Percentiles rank a stretch among this genome's conserved stretches.
phyloP scores from a whole-genome alignment of 169 alveolate genomes.

The Babesia divergens region DNA sequence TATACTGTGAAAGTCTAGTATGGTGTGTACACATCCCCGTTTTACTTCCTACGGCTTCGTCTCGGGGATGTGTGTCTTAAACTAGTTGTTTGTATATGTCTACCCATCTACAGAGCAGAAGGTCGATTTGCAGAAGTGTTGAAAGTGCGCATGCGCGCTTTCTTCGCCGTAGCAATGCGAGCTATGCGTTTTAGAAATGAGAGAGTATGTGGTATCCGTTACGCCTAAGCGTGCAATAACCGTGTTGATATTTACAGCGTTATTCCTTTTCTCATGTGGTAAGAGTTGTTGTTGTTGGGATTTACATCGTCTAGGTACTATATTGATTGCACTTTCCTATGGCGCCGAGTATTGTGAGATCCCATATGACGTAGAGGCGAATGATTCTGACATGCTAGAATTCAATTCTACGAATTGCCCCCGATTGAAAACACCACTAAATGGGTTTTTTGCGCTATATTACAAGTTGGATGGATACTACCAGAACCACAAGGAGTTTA shows the following conservation, averaged over 20 bases:
- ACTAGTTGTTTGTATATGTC: too few relatives aligned
- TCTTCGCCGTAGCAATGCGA: background rate
- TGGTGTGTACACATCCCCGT: too few relatives aligned
- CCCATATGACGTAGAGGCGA: constrained; percentile 5
- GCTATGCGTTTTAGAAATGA: background rate
- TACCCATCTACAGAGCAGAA: too few relatives aligned
- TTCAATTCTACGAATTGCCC: constrained; percentile 37
- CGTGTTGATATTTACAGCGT: background rate
- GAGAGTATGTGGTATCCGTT: background rate
- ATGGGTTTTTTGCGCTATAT: constrained; percentile 46
- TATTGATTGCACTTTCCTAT: constrained; percentile 36
- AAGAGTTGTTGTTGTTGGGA: background rate
- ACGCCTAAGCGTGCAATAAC: constrained; percentile 23
- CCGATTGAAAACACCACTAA: constrained; percentile 46
- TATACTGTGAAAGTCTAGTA: too few relatives aligned
- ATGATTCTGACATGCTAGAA: background rate
- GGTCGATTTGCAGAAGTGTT: too few relatives aligned
- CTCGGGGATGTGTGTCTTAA: too few relatives aligned
- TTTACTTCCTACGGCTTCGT: too few relatives aligned
- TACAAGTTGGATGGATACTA: constrained; percentile 69
- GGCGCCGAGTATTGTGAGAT: constrained; percentile 54
- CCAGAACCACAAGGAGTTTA: constrained; percentile 71
- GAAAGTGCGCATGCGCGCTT: too few relatives aligned
- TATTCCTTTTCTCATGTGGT: background rate
- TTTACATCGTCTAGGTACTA: constrained; percentile 29